Conservation (phyloP, 179 eudicot genomes). For the Spinacia oleracea region DNA sequence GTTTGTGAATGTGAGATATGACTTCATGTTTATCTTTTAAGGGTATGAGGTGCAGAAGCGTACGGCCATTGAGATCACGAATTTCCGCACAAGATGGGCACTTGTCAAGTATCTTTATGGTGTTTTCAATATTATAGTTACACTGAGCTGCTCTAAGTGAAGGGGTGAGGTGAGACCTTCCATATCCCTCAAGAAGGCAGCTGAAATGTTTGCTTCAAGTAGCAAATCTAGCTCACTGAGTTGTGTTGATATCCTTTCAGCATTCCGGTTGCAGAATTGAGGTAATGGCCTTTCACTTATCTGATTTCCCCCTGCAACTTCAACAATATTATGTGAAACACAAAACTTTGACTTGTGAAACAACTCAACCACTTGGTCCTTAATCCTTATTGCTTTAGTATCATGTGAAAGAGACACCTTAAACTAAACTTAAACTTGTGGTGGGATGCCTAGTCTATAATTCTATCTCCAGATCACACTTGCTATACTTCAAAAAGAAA, state of each 20-base stretch:
- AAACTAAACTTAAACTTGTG: no score
- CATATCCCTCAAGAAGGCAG: slow-evolving; percentile 9
- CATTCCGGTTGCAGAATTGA: not conserved
- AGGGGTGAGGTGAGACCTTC: slow-evolving; percentile 22
- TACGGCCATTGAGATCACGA: slow-evolving; percentile 1
- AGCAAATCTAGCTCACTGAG: slow-evolving; percentile 8
- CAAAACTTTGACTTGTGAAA: no score
- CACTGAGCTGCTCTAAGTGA: slow-evolving; percentile 16
- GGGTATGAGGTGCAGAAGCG: slow-evolving; percentile 11
- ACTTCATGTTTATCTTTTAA: not conserved
- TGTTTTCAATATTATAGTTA: not conserved
- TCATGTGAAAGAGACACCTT: no score
- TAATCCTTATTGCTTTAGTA: no score
- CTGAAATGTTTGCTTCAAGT: slow-evolving; percentile 1
- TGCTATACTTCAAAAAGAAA: no score
- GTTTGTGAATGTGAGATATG: not conserved
- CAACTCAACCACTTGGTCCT: no score
- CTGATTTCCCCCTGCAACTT: not conserved
- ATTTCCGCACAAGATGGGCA: slow-evolving; percentile 17
- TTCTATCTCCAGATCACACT: no score
- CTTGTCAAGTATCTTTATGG: not conserved
- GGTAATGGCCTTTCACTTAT: not conserved
- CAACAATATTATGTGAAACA: not conserved
- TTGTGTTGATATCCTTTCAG: no score
- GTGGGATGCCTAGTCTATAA: no score